phyloP scores from a whole-genome alignment of 306 rosid species.

The Castanea mollissima region DNA sequence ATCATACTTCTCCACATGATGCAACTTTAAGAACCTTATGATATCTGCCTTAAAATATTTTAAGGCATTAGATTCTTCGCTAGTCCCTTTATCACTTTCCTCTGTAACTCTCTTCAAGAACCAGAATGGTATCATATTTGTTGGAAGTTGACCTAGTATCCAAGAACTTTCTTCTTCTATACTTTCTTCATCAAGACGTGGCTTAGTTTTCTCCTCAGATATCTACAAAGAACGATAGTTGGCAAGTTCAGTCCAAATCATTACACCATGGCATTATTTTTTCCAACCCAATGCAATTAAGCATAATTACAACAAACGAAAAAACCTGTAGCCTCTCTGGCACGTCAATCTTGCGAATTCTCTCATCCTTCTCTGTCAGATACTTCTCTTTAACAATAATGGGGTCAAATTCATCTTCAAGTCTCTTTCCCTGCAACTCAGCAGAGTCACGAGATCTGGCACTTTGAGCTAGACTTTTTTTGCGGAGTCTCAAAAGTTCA shows the following conservation, averaged over 20 bases:
- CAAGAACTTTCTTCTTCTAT: constrained; percentile 74
- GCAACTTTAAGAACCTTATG: constrained; percentile 77
- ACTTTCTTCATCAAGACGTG: constrained; percentile 58
- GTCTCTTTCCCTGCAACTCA: constrained; percentile 67
- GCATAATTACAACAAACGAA: too few relatives aligned
- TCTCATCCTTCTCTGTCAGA: constrained; percentile 89
- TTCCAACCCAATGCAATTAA: background rate
- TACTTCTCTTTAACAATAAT: constrained; percentile 76
- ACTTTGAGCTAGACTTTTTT: constrained; percentile 36
- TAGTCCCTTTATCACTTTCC: constrained; percentile 19
- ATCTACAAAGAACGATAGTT: constrained; percentile 37
- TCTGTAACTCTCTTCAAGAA: constrained; percentile 45
- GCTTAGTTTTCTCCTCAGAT: constrained; percentile 77
- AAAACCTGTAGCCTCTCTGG: constrained; percentile 98
- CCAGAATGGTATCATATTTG: constrained; percentile 55
- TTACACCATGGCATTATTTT: background rate
- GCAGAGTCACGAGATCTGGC: constrained; percentile 11
- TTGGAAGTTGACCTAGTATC: constrained; percentile 61
- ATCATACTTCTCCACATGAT: constrained; percentile 40
- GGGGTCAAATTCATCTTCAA: constrained; percentile 97
- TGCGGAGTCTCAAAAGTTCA: constrained; percentile 57
- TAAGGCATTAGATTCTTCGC: constrained; percentile 40
- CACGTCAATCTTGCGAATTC: constrained; percentile 70
- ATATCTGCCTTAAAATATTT: constrained; percentile 43
- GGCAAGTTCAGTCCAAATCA: background rate